These are phyloP conservation scores for Penicillium brasilianum DNA, from an alignment of 2,329 filamentous ascomycete species.

Conservation along the genomic window DNA sequence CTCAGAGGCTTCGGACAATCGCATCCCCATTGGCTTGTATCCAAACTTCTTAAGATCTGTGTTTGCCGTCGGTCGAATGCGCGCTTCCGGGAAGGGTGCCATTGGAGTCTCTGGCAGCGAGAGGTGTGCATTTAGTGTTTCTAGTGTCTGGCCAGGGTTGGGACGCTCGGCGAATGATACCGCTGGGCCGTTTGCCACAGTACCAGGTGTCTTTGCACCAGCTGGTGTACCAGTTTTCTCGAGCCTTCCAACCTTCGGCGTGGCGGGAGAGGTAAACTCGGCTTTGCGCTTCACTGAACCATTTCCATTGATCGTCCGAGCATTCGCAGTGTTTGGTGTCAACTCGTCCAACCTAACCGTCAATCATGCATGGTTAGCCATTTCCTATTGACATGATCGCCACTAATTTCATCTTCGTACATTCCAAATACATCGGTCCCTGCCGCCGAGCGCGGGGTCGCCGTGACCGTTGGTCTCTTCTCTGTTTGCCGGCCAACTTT, in stretches of 20 bases:
- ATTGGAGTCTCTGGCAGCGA: conserved; percentile 69
- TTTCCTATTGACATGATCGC: neutral
- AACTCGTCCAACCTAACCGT: conserved; percentile 66
- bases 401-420: conserved; percentile 51
- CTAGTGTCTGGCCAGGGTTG: conserved; percentile 80
- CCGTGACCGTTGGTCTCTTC: conserved; percentile 61
- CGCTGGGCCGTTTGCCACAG: conserved; percentile 39
- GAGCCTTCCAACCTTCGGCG: conserved; percentile 49
- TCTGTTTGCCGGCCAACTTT: conserved; percentile 67
- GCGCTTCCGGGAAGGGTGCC: conserved; percentile 72
- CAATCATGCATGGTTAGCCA: neutral
- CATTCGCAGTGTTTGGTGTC: conserved; percentile 65
- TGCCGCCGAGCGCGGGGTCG: conserved; percentile 63
- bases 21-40: conserved; percentile 95
- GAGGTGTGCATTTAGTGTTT: conserved; percentile 81
- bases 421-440: conserved; percentile 82
- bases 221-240: conserved; percentile 58
- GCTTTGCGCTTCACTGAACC: conserved; percentile 60
- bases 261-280: conserved; percentile 54
- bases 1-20: conserved; percentile 87
- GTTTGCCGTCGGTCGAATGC: conserved; percentile 82
- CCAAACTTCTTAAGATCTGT: conserved; percentile 88
- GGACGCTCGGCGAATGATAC: conserved; percentile 74
- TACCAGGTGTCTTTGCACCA: conserved; percentile 45
- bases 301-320: conserved; percentile 39